Evolutionary conservation across 2,329 filamentous ascomycete species (phyloP).

Genomic region (Thermothelomyces thermophilus): DNA sequence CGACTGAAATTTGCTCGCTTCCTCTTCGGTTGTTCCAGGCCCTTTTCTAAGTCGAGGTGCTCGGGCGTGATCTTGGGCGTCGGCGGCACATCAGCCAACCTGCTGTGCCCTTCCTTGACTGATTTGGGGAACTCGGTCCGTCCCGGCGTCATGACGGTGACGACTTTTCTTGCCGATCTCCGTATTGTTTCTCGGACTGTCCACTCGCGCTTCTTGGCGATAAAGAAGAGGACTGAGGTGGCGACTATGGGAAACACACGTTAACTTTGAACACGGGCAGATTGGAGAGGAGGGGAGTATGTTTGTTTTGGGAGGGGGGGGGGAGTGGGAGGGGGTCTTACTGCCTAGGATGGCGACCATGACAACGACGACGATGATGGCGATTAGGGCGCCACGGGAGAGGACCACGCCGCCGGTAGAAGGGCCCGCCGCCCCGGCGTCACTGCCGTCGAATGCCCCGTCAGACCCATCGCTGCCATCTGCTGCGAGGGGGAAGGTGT

Average conservation of each 20-base stretch:
- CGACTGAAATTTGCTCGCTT: slow-evolving; percentile 33
- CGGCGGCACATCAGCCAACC: slow-evolving; percentile 52
- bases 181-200: slow-evolving; percentile 65
- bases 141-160: slow-evolving; percentile 55
- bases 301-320: too few species aligned
- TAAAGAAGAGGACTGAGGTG: slow-evolving; percentile 63
- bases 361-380: slow-evolving; percentile 67
- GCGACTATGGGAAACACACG: slow-evolving; percentile 40
- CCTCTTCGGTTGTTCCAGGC: slow-evolving; percentile 34
- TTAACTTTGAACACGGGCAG: not conserved
- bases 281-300: slow-evolving; percentile 36
- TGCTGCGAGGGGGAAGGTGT: slow-evolving; percentile 39
- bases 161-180: slow-evolving; percentile 58
- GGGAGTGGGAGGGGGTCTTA: slow-evolving; percentile 40
- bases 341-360: slow-evolving; percentile 62
- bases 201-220: slow-evolving; percentile 83
- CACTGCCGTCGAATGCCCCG: slow-evolving; percentile 39
- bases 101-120: slow-evolving; percentile 44
- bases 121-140: slow-evolving; percentile 54
- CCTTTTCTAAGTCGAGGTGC: slow-evolving; percentile 58
- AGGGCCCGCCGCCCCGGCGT: slow-evolving; percentile 59
- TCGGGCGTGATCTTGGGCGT: slow-evolving; percentile 48
- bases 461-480: slow-evolving; percentile 33
- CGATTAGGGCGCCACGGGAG: slow-evolving; percentile 63
- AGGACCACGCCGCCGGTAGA: slow-evolving; percentile 55